Conservation (phyloP, 2,329 filamentous ascomycete species). For the Aspergillus fructus region DNA sequence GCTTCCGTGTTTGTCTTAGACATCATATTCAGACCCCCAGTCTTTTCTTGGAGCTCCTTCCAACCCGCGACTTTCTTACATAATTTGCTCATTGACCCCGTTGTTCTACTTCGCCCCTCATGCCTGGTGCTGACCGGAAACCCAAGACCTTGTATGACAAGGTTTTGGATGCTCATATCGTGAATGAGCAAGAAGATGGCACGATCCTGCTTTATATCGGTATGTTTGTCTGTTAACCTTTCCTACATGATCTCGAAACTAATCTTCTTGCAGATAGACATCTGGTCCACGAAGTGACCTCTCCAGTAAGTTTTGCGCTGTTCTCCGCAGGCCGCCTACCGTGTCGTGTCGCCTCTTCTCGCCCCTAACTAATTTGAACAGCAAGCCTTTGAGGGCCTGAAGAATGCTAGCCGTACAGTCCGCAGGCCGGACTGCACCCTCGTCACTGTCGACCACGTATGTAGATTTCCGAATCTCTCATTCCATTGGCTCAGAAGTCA, state of each 20-base stretch:
- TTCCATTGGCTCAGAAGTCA: constrained; percentile 14
- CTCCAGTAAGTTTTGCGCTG: constrained; percentile 65
- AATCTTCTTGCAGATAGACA: constrained; percentile 69
- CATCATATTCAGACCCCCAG: not conserved
- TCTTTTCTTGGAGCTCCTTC: not conserved
- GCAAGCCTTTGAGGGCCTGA: constrained; percentile 96
- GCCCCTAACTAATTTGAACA: constrained; percentile 34
- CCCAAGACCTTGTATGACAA: constrained; percentile 95
- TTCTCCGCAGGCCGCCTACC: constrained; percentile 11
- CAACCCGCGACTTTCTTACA: not conserved
- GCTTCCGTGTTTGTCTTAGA: constrained; percentile 2
- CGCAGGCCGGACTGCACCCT: constrained; percentile 95
- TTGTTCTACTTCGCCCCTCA: constrained; percentile 46
- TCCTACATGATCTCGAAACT: constrained; percentile 9
- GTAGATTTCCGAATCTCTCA: constrained; percentile 33
- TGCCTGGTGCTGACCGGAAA: constrained; percentile 71
- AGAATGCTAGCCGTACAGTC: constrained; percentile 83
- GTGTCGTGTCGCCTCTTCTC: not conserved
- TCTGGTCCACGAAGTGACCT: constrained; percentile 97
- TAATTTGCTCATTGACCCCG: not conserved
- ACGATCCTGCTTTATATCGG: constrained; percentile 92
- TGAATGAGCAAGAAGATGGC: constrained; percentile 92
- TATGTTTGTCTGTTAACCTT: constrained; percentile 42
- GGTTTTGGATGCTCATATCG: constrained; percentile 90
- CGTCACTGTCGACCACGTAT: constrained; percentile 92